Base-by-base conservation (phyloP, 768 basidiomycete genomes). In the Tephrocybe sp. region DNA sequence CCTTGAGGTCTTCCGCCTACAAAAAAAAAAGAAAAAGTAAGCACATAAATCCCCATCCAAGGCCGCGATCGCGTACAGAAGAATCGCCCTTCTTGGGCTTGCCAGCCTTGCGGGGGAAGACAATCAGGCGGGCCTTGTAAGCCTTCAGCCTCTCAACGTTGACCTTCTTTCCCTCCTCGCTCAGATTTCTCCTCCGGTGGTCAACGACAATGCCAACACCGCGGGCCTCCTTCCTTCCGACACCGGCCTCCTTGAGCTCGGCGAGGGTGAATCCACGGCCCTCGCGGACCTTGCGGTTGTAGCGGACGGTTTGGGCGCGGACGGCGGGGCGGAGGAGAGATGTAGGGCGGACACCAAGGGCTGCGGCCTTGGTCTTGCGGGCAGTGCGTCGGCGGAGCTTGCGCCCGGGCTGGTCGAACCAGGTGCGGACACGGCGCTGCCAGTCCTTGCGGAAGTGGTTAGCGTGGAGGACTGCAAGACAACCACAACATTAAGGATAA, bases 381-480 rank as follows among this genome's bases (percentile, higher is more conserved):
- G 94, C 93, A 41, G 78, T 85, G 70, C 97, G 90, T 69, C 97
- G 83, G 71, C 92, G 90, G 71, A 94, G 89, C 78, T 98, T 98
- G 69, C 91, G 90, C 43, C 95, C 96, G 51, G 97, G 93, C 76
- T 99, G 97, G 80, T 98, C 90, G 71, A 98, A 98, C 95, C 95
- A 94, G 68, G 93, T 96, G 73, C 88, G 88, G 63, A 96, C 93
- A 59, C 88, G 89, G 67, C 86, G 82, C 74, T 98, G 96, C 95
- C 95, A 98, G 72, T 98, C 95, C 86, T 98, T 98, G 79, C 85
- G 91, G 84, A 94, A 94, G 72, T 97, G 93, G 75, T 94, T 94
- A 63, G 73, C 81, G 76, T 85, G 93, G 72, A 96, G 90, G 77
- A 90, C 91, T 90, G 38, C n/a, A n/a, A n/a, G n/a, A n/a, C n/a